Base-by-base conservation (phyloP, 169 alveolate genomes). In the Eimeria falciformis region DNA sequence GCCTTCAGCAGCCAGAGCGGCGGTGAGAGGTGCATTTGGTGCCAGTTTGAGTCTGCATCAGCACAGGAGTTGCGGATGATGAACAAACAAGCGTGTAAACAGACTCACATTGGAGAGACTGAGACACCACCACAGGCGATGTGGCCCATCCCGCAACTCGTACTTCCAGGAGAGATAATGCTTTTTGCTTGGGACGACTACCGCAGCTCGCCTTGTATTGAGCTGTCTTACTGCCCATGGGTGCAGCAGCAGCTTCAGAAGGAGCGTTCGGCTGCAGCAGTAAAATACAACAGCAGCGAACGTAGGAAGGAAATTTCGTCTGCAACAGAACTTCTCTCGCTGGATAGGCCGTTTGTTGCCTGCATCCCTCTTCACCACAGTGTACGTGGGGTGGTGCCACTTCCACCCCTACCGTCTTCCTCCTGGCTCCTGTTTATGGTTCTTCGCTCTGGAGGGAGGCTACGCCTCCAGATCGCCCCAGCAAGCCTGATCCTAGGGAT, bases 91-190 rank as follows among this genome's bases (percentile, higher is more conserved):
- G 88, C 71, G 21, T 25, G 40, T 37, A 43, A 50, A 50, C 55
- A 50, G 53, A 27, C 88, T 46, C 47, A 17, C 50, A 53, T 68
- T 75, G 89, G 65, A 29, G 82, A 43, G 21, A 71, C 82, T 25
- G 75, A 45, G 45, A 50, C 40, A 21, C 69, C 56, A 25, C 88
- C 89, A 40, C 58, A 66, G 33, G 37, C 17, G 40, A 7, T 23
- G 62, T 66, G 89, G 69, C 82, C 86, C 33, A 81, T 62, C 6
- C 93, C 93, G 9, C 68, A 71, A 33, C 93, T 89, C 5, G 89
- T 89, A n/a, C 81, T 65, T 17, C 93, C 93, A 14, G 93, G 85
- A 9, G 93, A 89, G 71, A 81, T 69, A n/a, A 82, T 56, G n/a
- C 45, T 89, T 14, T 43, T 89, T 40, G 73, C 89, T 9, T 89